Evolutionary conservation across 345 rosid genomes (phyloP), one percentile per base, ranked within the genome.

Genomic region (Lumnitzera littorea): DNA sequence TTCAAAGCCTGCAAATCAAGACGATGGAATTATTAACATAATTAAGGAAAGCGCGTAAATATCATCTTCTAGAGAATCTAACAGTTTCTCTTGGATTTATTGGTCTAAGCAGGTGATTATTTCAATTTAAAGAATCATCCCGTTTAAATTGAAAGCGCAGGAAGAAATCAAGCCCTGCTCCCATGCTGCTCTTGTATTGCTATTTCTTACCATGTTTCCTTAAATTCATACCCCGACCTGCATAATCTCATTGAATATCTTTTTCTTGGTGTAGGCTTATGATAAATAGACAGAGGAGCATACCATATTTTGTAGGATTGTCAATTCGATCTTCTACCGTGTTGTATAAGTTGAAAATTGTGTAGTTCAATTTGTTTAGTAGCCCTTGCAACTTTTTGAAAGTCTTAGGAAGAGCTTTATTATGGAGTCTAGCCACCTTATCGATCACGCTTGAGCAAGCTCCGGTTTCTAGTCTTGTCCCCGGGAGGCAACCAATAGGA

Each of bases 401-500:
- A 7, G 41, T 17, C 0, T 14, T 23, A 0, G 60, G 46, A 4
- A 74, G 17, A 24, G 54, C 63, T 9, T n/a, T 4, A 5, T 74
- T 70, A 58, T 74, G 78, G 3, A 62, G 43, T 51, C 27, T 62
- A 2, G 31, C 56, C 2, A 70, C 15, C 13, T 16, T 3, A 12
- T 16, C 17, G 29, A 24, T 48, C 17, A n/a, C 12, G 13, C 50
- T 55, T 12, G n/a, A 12, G 29, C 70, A 62, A 3, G 23, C 67
- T 12, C 46, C 46, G 12, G 25, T 8, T 24, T 7, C 24, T 3
- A 54, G 17, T 62, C 59, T 59, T 7, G 56, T 27, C 4, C 2
- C 4, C 0, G 79, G 76, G 0, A 57, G 13, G 52, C 68, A 67
- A 29, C 75, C 73, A 43, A 75, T 20, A 2, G 73, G 76, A 12